These are phyloP conservation scores for Bacidia gigantensis DNA, from an alignment of 495 filamentous ascomycete species.

Conservation along the genomic window DNA sequence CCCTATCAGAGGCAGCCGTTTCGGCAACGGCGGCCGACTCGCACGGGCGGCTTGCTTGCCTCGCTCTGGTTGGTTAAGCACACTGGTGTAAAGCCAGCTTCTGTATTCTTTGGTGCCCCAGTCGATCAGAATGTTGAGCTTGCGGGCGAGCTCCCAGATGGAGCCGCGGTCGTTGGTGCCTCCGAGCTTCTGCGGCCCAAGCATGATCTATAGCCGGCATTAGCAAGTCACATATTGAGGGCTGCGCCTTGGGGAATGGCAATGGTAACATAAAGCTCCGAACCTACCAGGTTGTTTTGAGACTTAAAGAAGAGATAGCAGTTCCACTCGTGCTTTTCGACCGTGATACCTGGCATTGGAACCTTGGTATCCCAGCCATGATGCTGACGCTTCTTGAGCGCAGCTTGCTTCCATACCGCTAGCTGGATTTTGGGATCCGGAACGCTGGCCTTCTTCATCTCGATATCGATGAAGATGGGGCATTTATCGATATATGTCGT, in stretches of 20 bases:
- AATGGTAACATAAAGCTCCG: neutral
- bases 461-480: constrained; percentile 4
- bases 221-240: neutral
- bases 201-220: neutral
- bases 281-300: neutral
- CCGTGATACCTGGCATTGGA: neutral
- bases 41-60: no score
- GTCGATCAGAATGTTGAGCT: constrained; percentile 3
- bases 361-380: constrained; percentile 1
- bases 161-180: neutral
- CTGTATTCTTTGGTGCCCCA: constrained; percentile 8
- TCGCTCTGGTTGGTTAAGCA: no score
- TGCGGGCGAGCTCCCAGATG: constrained; percentile 2
- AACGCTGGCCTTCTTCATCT: constrained; percentile 2
- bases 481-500: no score
- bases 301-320: neutral
- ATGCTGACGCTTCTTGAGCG: neutral
- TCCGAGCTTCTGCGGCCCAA: neutral
- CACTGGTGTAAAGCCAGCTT: constrained; percentile 8
- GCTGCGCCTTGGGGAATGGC: neutral
- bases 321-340: constrained; percentile 1
- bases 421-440: neutral
- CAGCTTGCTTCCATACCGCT: neutral
- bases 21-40: no score
- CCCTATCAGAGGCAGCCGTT: no score